Evolutionary conservation across 371 early-diverging fungal genomes (phyloP).

Genomic region (Mortierella sp.): DNA sequence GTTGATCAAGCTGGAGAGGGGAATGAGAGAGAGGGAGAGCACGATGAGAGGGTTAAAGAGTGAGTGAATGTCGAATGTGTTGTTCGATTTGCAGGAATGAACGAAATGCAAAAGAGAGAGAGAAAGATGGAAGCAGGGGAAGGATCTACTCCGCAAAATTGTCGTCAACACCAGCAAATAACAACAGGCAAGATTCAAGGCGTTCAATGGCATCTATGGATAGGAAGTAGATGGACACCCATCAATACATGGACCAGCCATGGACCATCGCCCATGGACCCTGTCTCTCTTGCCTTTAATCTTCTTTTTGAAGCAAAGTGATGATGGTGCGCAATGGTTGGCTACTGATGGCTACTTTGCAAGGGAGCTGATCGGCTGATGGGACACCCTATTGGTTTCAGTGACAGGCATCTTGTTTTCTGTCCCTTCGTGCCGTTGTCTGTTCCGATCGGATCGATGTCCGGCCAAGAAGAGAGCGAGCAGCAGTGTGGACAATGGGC

Average conservation of each 20-base stretch:
- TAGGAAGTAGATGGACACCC: too few relatives aligned
- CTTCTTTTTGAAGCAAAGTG: too few relatives aligned
- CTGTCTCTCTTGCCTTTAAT: too few relatives aligned
- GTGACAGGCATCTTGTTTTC: too few relatives aligned
- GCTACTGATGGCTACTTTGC: too few relatives aligned
- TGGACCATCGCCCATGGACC: too few relatives aligned
- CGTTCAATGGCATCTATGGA: too few relatives aligned
- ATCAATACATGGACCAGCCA: too few relatives aligned
- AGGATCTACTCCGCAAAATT: constrained; percentile 7
- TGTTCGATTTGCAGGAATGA: neutral
- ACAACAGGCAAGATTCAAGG: neutral
- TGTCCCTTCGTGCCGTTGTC: neutral
- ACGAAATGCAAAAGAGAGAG: neutral
- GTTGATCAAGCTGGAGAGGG: constrained; percentile 11
- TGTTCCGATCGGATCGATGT: neutral
- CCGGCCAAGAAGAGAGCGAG: neutral
- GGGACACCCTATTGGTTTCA: too few relatives aligned
- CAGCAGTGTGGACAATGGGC: neutral
- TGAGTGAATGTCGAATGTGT: neutral
- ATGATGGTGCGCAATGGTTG: too few relatives aligned
- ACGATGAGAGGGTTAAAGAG: neutral
- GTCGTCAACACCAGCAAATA: neutral
- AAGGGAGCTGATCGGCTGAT: too few relatives aligned
- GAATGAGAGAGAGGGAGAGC: neutral
- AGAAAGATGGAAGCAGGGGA: constrained; percentile 8